Conservation (phyloP, 495 filamentous ascomycete species). For the Aspergillus cavernicola region DNA sequence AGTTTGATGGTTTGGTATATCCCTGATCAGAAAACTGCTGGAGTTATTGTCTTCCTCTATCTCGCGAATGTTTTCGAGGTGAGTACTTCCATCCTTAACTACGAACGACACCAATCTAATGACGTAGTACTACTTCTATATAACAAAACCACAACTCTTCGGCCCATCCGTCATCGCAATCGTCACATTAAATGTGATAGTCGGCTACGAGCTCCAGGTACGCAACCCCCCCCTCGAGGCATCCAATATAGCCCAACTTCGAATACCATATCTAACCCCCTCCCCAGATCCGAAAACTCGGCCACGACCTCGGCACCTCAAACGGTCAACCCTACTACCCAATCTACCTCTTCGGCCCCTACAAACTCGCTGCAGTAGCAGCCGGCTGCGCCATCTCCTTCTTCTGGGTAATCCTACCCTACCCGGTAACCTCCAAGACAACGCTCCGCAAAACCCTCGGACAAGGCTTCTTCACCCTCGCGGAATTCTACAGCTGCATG, state of each 20-base stretch:
- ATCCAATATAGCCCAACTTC: no score
- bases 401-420: conserved; percentile 76
- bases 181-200: conserved; percentile 64
- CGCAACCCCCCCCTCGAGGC: no score
- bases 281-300: conserved; percentile 58
- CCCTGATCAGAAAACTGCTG: conserved; percentile 57
- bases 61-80: conserved; percentile 62
- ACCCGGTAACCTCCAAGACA: conserved; percentile 65
- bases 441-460: conserved; percentile 63
- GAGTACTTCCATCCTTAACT: conserved; percentile 1
- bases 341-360: conserved; percentile 64
- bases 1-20: conserved; percentile 73
- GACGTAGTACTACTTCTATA: conserved; percentile 52
- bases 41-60: conserved; percentile 64
- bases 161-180: conserved; percentile 60
- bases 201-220: conserved; percentile 74
- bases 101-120: background rate
- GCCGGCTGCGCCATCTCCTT: conserved; percentile 69
- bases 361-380: conserved; percentile 64
- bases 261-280: no score
- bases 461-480: conserved; percentile 63
- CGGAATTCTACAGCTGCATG: conserved; percentile 66
- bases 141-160: conserved; percentile 60
- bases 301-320: conserved; percentile 47
- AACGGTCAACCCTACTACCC: conserved; percentile 68